A percentile compares a stretch with the other conserved stretches of the same genome.
Evolutionary conservation across 805 yeast genomes (phyloP).

Genomic region (Yarrowia sp.): DNA sequence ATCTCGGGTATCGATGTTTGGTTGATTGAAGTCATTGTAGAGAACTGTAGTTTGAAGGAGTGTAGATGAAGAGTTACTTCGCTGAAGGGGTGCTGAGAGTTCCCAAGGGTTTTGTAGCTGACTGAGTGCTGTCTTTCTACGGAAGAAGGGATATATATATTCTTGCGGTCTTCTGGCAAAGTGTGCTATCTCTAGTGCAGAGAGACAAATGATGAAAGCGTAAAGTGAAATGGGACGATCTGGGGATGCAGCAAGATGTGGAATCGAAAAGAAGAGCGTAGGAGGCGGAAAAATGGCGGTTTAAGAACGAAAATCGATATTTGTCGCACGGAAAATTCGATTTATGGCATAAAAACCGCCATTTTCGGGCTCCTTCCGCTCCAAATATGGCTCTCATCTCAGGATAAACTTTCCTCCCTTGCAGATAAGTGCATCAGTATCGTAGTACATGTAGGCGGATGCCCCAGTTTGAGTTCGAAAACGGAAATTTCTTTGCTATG

Average conservation of each 20-base stretch:
- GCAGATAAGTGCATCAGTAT: neutral
- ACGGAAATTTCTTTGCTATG: slow-evolving; percentile 12
- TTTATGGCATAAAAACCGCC: neutral
- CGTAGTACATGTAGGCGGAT: too few species aligned
- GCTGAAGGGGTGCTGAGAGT: neutral
- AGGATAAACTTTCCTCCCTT: slow-evolving; percentile 21
- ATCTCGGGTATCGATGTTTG: slow-evolving; percentile 53
- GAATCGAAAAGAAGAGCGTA: too few species aligned
- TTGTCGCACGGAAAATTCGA: neutral
- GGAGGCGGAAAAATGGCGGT: neutral
- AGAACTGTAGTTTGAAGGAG: neutral
- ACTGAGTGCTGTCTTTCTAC: neutral
- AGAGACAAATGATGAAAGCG: too few species aligned
- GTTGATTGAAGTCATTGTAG: neutral
- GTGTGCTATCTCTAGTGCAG: slow-evolving; percentile 6
- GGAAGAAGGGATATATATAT: neutral
- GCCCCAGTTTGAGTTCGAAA: slow-evolving; percentile 13
- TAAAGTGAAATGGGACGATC: slow-evolving; percentile 30
- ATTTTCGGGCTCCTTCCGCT: too few species aligned
- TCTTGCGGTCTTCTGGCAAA: too few species aligned
- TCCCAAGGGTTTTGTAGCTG: too few species aligned
- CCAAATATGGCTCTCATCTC: neutral
- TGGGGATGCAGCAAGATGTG: slow-evolving; percentile 24
- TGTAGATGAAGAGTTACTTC: too few species aligned
- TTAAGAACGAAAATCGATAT: neutral